phyloP scores from a whole-genome alignment of 2,329 filamentous ascomycete species.

The Aphanocladium album region DNA sequence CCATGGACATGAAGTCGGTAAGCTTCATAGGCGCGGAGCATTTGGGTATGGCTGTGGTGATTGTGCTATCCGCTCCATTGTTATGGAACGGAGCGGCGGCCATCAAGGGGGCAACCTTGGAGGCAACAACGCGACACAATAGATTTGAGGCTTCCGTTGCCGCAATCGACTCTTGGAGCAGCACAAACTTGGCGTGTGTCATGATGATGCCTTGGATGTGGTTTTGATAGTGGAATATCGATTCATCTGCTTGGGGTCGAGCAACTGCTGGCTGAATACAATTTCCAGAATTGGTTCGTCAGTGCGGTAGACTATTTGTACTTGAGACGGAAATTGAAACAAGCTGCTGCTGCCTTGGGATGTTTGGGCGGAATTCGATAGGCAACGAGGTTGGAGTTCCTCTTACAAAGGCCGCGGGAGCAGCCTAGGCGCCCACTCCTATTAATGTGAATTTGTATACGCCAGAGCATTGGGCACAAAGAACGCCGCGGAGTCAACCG shows the following conservation, averaged over 20 bases:
- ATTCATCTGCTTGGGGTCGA: background rate
- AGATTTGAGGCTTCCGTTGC: conserved; percentile 3
- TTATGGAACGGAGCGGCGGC: background rate
- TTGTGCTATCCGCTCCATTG: background rate
- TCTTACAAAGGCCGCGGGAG: background rate
- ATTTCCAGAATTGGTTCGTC: background rate
- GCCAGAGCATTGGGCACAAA: background rate
- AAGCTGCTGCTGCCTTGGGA: background rate
- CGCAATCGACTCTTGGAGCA: conserved; percentile 10
- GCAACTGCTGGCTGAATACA: background rate
- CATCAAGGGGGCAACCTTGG: conserved; percentile 4
- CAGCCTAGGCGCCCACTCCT: background rate
- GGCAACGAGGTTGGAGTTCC: background rate
- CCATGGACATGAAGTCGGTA: conserved; percentile 3
- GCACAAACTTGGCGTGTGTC: conserved; percentile 9
- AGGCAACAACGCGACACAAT: conserved; percentile 10
- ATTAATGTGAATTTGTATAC: conserved; percentile 1
- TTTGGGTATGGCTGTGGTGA: background rate
- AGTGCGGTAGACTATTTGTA: background rate
- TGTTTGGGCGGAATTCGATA: background rate
- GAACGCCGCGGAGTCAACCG: conserved; percentile 9
- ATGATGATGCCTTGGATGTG: background rate
- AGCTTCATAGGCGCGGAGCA: conserved; percentile 3
- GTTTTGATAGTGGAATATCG: background rate
- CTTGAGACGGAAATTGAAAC: background rate